Conservation (phyloP, 257 asterid genomes). For the Nicotiana obtusifolia region DNA sequence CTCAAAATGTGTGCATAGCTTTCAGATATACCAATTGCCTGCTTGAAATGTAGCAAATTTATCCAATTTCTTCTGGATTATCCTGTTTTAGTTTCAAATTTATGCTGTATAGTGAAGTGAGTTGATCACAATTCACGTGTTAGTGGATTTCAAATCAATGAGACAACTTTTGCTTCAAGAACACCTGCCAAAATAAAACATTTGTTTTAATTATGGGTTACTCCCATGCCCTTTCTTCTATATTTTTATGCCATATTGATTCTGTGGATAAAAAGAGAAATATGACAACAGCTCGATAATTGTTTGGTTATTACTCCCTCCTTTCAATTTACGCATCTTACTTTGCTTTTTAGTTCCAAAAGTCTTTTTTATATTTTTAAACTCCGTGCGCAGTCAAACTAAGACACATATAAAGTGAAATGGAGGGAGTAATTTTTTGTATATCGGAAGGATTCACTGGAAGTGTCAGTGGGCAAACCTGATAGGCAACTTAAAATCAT, state of each 20-base stretch:
- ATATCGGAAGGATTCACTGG: background rate
- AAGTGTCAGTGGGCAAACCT: background rate
- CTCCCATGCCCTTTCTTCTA: background rate
- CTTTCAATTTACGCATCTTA: too few species aligned
- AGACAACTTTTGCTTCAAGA: background rate
- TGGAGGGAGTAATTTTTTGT: too few species aligned
- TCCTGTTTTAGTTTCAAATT: background rate
- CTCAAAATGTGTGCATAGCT: background rate
- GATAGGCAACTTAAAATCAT: background rate
- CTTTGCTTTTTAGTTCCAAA: too few species aligned
- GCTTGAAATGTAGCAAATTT: background rate
- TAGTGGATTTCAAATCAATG: background rate
- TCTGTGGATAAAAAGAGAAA: background rate
- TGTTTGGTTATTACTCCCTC: too few species aligned
- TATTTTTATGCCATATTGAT: background rate
- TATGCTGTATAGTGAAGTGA: background rate
- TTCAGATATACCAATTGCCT: background rate
- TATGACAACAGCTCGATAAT: too few species aligned
- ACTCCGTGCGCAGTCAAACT: too few species aligned
- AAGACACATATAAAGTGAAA: too few species aligned
- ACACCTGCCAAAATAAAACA: background rate
- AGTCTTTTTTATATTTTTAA: too few species aligned
- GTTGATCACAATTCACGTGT: background rate
- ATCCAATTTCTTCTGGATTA: background rate
- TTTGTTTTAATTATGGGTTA: background rate